Percentiles rank a stretch among this genome's conserved stretches.
Evolutionary conservation across 306 rosid species (phyloP).

Genomic region (Urtica urens): DNA sequence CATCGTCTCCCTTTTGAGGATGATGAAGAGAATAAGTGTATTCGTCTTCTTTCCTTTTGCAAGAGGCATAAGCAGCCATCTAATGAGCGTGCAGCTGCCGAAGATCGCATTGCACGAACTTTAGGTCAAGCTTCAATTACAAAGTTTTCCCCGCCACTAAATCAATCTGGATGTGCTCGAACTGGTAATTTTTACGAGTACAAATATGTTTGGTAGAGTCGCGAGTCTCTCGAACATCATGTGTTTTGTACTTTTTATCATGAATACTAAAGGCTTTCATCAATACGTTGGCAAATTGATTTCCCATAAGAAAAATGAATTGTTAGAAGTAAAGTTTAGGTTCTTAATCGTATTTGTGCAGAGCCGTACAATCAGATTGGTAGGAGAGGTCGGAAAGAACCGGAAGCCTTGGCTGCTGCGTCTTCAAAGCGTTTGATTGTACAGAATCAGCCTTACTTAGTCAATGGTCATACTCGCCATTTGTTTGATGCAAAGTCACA

Average conservation of each 20-base stretch:
- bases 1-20: conserved; percentile 85
- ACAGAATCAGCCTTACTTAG: conserved; percentile 80
- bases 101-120: conserved; percentile 54
- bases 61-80: conserved; percentile 94
- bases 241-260: too few species aligned
- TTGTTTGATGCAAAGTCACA: conserved; percentile 32
- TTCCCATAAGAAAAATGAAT: too few species aligned
- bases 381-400: conserved; percentile 93
- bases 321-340: too few species aligned
- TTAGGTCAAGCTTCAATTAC: conserved; percentile 58
- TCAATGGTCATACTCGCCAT: conserved; percentile 85
- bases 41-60: conserved; percentile 92
- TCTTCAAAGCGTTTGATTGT: conserved; percentile 84
- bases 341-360: conserved; percentile 28
- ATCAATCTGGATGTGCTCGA: conserved; percentile 97
- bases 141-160: conserved; percentile 68
- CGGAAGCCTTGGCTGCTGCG: conserved; percentile 96
- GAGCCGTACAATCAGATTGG: conserved; percentile 88
- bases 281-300: too few species aligned
- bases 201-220: too few species aligned
- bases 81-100: conserved; percentile 59
- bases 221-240: too few species aligned
- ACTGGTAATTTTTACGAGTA: conserved; percentile 47
- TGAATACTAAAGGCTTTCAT: too few species aligned
- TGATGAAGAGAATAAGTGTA: conserved; percentile 87